These are phyloP conservation scores for Naganishia sp. DNA, from an alignment of 1,284 basidiomycete genomes.

Conservation along the genomic window DNA sequence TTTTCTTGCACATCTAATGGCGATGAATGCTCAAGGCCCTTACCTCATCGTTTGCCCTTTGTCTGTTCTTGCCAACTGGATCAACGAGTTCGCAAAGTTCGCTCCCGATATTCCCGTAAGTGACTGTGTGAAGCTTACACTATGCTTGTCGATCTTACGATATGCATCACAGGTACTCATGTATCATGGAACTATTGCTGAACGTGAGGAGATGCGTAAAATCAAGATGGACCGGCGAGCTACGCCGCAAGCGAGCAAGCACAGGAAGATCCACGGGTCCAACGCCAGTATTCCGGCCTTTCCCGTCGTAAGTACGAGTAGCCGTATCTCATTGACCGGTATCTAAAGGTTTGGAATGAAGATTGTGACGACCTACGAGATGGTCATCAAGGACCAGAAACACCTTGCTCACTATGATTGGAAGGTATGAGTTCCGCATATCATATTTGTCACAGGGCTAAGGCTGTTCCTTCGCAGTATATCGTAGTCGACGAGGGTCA, in stretches of 20 bases:
- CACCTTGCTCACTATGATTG: slow-evolving; percentile 71
- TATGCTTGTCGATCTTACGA: background rate
- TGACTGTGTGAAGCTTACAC: background rate
- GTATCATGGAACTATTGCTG: slow-evolving; percentile 81
- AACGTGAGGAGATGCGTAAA: slow-evolving; percentile 71
- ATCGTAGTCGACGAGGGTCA: slow-evolving; percentile 97
- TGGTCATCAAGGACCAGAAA: slow-evolving; percentile 78
- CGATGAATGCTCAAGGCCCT: slow-evolving; percentile 71
- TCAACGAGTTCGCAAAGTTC: slow-evolving; percentile 81
- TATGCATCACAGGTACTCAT: slow-evolving; percentile 61
- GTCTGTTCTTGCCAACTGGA: slow-evolving; percentile 90
- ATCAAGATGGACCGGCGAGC: slow-evolving; percentile 28
- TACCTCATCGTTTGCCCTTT: slow-evolving; percentile 90
- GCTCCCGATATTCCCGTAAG: slow-evolving; percentile 64
- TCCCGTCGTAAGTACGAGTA: slow-evolving; percentile 35
- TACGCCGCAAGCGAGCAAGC: slow-evolving; percentile 9
- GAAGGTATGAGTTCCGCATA: slow-evolving; percentile 57
- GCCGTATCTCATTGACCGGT: background rate
- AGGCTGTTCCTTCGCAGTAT: slow-evolving; percentile 55
- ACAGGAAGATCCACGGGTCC: slow-evolving; percentile 33
- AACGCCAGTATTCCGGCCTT: slow-evolving; percentile 38
- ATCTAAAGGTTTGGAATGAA: background rate
- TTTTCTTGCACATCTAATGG: slow-evolving; percentile 84
- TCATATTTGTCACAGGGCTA: background rate
- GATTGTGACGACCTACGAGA: slow-evolving; percentile 88